Base-by-base conservation (phyloP, 805 yeast species). In the Ogataea salicorniae region DNA sequence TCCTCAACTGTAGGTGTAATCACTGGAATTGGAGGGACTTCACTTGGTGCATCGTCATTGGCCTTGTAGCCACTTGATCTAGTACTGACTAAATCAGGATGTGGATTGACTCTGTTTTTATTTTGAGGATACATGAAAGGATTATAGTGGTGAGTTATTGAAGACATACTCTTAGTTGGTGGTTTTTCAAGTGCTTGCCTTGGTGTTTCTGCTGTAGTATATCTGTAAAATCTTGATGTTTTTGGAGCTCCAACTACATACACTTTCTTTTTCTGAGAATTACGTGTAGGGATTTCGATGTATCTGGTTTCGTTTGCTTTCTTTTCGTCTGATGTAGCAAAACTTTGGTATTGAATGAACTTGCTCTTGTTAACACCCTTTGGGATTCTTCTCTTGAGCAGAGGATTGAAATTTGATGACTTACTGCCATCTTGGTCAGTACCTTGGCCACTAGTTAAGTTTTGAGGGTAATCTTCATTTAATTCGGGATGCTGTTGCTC, bases 1-100 rank as follows among this genome's bases (percentile, higher is more conserved):
- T 86, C 83, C 23, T 71, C 72, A 17, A 66, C 67, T 1, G 81
- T 67, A 2, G 91, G 85, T 41, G 66, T 64, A 14, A 81, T 67
- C 0, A 77, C 71, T 2, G 96, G 96, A n/a, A 74, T 71, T 4
- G 48, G 22, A 5, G 46, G 45, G 18, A 45, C 48, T 13, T 39
- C 22, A 5, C 20, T 33, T 14, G 52, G 42, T 16, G 42, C 43
- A 6, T 37, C 39, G 15, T 43, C 46, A 4, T 42, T 13, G 26
- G 59, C 42, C 23, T 55, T 51, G 14, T 34, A 17, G 33, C 45
- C 23, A 17, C 62, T 57, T 18, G 59, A 56, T 41, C 55, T 45
- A 34, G 53, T 57, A 34, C 56, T 45, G 16, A 54, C 45, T 31
- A 54, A 60, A 45, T 76, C 79, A 18, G 74, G 61, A 3, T 76